A percentile compares a stretch with the other conserved stretches of the same genome.
Conservation (phyloP, 148 eudicot genomes). For the Rhododendron molle region DNA sequence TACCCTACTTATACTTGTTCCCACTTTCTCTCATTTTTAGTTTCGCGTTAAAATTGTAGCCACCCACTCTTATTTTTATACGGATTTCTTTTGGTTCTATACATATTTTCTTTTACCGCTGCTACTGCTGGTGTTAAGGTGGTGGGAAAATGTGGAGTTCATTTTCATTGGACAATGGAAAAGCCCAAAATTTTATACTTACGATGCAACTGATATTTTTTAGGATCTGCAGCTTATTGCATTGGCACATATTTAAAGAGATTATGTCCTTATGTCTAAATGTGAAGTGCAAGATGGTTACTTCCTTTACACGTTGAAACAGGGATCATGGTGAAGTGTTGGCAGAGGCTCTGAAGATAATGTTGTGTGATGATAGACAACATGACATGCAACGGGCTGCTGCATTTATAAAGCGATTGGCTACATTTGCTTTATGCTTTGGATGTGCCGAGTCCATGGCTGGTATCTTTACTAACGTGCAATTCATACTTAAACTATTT, state of each 20-base stretch:
- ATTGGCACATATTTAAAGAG: not conserved
- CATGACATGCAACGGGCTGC: constrained; percentile 99
- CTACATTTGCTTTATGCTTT: constrained; percentile 70
- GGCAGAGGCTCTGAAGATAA: constrained; percentile 92
- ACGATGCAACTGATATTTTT: not conserved
- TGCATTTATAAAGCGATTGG: constrained; percentile 88
- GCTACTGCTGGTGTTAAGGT: not conserved
- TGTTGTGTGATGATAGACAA: constrained; percentile 94
- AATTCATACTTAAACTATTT: not conserved
- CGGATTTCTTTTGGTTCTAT: not conserved
- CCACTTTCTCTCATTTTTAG: not conserved
- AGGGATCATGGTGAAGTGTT: constrained; percentile 87
- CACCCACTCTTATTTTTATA: not conserved
- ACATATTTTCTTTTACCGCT: not conserved
- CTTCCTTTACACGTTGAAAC: constrained; percentile 11
- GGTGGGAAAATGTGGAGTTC: not conserved
- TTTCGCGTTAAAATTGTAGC: not conserved
- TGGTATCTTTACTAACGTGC: constrained; percentile 35
- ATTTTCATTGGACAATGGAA: not conserved
- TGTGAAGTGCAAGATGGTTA: constrained; percentile 4
- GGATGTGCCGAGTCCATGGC: constrained; percentile 93
- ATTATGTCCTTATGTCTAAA: not conserved
- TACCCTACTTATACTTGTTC: not conserved
- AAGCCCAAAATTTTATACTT: not conserved
- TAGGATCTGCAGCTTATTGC: not conserved